phyloP scores from a whole-genome alignment of 306 rosid species.

The Adenanthera pavonina region DNA sequence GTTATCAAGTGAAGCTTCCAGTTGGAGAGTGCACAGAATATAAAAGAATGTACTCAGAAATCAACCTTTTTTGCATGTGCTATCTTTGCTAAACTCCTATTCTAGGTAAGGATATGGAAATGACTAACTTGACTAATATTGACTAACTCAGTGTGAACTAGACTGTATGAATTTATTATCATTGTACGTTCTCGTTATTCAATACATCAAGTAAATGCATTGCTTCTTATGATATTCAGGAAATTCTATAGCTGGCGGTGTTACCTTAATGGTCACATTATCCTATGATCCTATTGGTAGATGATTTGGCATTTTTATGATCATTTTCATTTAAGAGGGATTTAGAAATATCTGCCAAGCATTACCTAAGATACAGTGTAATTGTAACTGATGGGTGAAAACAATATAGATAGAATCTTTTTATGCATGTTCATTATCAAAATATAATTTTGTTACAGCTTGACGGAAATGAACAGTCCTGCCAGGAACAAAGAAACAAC shows the following conservation, averaged over 20 bases:
- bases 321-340: neutral
- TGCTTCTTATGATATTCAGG: conserved; percentile 10
- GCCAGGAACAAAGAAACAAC: neutral
- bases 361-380: neutral
- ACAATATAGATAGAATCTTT: neutral
- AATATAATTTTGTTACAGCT: neutral
- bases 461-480: neutral
- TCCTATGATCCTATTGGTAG: neutral
- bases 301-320: neutral
- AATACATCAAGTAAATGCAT: neutral
- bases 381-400: neutral
- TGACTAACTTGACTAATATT: conserved; percentile 10
- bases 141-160: conserved; percentile 3
- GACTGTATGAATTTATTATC: neutral
- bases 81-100: conserved; percentile 12
- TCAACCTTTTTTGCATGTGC: neutral
- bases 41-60: neutral
- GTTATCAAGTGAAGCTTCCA: conserved; percentile 13
- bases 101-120: neutral
- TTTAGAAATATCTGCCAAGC: neutral
- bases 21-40: neutral
- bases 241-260: conserved; percentile 5
- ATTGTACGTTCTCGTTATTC: neutral
- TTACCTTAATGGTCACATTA: neutral
- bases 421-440: neutral